A percentile compares a stretch with the other conserved stretches of the same genome.
Conservation (phyloP, 768 basidiomycete species). For the Leccinum sublutescens region DNA sequence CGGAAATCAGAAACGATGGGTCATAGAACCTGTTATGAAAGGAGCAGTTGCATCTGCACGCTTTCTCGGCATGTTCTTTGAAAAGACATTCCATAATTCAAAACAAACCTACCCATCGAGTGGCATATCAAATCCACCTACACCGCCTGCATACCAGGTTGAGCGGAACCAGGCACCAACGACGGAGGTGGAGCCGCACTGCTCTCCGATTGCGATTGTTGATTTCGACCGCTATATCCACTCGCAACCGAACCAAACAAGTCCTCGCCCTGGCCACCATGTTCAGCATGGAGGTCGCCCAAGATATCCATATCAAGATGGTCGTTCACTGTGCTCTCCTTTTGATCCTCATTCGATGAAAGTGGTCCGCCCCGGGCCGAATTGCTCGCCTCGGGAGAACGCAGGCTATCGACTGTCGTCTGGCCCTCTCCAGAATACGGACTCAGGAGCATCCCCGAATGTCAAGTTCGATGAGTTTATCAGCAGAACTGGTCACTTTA, state of each 20-base stretch:
- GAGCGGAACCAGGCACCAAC: conserved; percentile 44
- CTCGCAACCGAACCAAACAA: conserved; percentile 31
- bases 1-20: too few relatives aligned
- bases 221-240: conserved; percentile 15
- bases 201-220: conserved; percentile 14
- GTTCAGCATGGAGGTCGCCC: conserved; percentile 30
- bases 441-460: conserved; percentile 49
- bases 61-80: too few relatives aligned
- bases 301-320: conserved; percentile 38
- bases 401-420: conserved; percentile 45
- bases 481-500: conserved; percentile 57
- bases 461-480: conserved; percentile 81
- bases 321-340: conserved; percentile 14
- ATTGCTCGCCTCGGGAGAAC: conserved; percentile 44
- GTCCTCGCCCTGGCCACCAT: conserved; percentile 15
- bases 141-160: conserved; percentile 19
- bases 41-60: too few relatives aligned
- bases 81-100: too few relatives aligned
- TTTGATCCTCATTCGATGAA: conserved; percentile 19
- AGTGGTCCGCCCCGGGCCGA: conserved; percentile 11
- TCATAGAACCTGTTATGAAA: too few relatives aligned
- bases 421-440: conserved; percentile 34
- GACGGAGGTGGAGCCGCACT: conserved; percentile 38
- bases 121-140: conserved; percentile 40
- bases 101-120: too few relatives aligned